Evolutionary conservation across 495 filamentous ascomycete species (phyloP).

Genomic region (Xylaria acuta): DNA sequence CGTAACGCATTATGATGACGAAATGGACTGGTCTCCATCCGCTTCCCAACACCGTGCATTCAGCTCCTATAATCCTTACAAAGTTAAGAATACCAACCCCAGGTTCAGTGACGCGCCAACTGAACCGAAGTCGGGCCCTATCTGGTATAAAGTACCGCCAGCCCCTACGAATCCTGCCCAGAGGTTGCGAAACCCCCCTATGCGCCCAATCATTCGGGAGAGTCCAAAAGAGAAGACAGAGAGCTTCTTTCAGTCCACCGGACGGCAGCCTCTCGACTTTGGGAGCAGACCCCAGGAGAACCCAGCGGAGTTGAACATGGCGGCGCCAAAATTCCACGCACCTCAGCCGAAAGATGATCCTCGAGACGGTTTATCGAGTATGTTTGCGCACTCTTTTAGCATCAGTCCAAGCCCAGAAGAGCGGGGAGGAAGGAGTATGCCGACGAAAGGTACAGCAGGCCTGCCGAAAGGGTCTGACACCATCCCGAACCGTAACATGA

Average conservation of each 20-base stretch:
- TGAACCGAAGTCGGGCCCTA: conserved; percentile 48
- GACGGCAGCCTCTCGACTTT: conserved; percentile 31
- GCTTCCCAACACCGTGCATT: conserved; percentile 57
- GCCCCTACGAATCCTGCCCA: conserved; percentile 70
- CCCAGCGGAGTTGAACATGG: conserved; percentile 32
- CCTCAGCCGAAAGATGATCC: conserved; percentile 40
- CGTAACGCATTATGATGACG: conserved; percentile 49
- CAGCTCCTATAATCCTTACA: conserved; percentile 50
- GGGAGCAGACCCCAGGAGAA: conserved; percentile 21
- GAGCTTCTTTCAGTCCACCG: conserved; percentile 48
- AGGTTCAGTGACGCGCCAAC: conserved; percentile 64
- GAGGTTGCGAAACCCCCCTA: conserved; percentile 65
- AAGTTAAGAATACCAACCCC: conserved; percentile 49
- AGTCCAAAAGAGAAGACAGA: conserved; percentile 52
- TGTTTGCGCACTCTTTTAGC: conserved; percentile 42
- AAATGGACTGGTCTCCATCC: conserved; percentile 88
- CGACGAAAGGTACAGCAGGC: conserved; percentile 1
- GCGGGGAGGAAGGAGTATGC: neutral
- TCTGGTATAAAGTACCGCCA: conserved; percentile 67
- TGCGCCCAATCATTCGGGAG: conserved; percentile 52
- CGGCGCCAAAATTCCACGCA: conserved; percentile 38
- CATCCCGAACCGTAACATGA: conserved; percentile 10
- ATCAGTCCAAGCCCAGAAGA: conserved; percentile 39
- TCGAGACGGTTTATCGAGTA: conserved; percentile 39
- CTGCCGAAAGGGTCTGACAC: neutral